Conservation (phyloP, 495 filamentous ascomycete species). For the Physcia stellaris region DNA sequence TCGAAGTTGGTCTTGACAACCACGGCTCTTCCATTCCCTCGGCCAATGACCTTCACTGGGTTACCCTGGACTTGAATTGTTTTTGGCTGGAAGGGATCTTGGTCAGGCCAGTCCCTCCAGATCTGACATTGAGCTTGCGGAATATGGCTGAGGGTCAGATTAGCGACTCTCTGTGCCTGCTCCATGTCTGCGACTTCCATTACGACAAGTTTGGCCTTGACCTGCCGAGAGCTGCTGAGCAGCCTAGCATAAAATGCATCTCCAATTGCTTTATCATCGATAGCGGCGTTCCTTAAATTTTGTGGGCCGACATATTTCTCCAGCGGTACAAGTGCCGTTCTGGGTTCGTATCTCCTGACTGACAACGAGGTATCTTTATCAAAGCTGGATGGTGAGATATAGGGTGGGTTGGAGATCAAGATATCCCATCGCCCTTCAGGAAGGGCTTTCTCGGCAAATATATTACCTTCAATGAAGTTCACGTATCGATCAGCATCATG, state of each 20-base stretch:
- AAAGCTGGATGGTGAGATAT: conserved; percentile 56
- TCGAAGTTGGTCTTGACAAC: conserved; percentile 5
- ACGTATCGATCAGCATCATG: conserved; percentile 24
- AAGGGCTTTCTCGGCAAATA: conserved; percentile 27
- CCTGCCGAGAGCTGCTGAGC: conserved; percentile 1
- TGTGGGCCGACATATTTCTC: not conserved
- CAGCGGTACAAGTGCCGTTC: conserved; percentile 59
- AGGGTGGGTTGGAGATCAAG: conserved; percentile 83
- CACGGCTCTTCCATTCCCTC: conserved; percentile 17
- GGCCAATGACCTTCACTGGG: conserved; percentile 4
- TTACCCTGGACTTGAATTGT: conserved; percentile 5
- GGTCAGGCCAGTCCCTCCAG: conserved; percentile 44
- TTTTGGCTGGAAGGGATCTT: conserved; percentile 22
- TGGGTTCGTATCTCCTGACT: conserved; percentile 71
- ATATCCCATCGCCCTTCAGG: conserved; percentile 38
- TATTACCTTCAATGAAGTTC: conserved; percentile 37
- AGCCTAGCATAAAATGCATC: conserved; percentile 13
- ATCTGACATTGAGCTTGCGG: conserved; percentile 23
- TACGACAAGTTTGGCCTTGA: not conserved
- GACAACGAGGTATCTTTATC: conserved; percentile 47
- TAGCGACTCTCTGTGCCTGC: conserved; percentile 19
- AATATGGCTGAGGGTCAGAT: conserved; percentile 10
- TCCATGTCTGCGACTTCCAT: conserved; percentile 16
- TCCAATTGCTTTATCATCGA: not conserved
- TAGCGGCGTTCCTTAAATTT: not conserved